phyloP scores from a whole-genome alignment of 306 rosid genomes.

The Cucumis cinereus region DNA sequence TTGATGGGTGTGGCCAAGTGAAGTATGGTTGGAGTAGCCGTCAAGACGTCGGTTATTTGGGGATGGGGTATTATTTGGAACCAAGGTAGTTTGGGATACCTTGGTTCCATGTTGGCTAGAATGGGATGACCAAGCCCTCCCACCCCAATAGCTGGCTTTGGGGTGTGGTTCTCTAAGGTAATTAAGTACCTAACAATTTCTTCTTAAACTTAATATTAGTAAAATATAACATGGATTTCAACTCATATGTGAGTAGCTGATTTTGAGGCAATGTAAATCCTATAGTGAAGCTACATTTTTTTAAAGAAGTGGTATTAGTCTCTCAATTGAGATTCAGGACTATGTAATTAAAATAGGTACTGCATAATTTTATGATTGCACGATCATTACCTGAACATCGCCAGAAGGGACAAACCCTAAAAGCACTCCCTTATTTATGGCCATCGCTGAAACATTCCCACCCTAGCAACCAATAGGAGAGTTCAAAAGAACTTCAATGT shows the following conservation, averaged over 20 bases:
- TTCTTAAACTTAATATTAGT: neutral
- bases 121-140: too few species aligned
- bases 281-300: neutral
- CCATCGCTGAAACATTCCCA: slow-evolving; percentile 81
- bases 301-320: neutral
- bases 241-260: neutral
- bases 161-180: too few species aligned
- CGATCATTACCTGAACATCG: slow-evolving; percentile 35
- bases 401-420: slow-evolving; percentile 76
- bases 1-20: too few species aligned
- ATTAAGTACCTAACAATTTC: neutral
- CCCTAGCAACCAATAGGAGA: slow-evolving; percentile 33
- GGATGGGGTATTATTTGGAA: too few species aligned
- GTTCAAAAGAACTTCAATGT: slow-evolving; percentile 5
- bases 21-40: too few species aligned
- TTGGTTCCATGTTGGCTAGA: too few species aligned
- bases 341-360: neutral
- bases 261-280: neutral
- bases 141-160: too few species aligned
- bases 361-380: neutral
- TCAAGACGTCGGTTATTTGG: too few species aligned
- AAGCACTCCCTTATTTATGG: slow-evolving; percentile 75
- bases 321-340: neutral
- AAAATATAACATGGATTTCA: neutral
- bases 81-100: too few species aligned